These are phyloP conservation scores for Penstemon eatonii DNA, from an alignment of 257 asterid genomes.

Conservation along the genomic window DNA sequence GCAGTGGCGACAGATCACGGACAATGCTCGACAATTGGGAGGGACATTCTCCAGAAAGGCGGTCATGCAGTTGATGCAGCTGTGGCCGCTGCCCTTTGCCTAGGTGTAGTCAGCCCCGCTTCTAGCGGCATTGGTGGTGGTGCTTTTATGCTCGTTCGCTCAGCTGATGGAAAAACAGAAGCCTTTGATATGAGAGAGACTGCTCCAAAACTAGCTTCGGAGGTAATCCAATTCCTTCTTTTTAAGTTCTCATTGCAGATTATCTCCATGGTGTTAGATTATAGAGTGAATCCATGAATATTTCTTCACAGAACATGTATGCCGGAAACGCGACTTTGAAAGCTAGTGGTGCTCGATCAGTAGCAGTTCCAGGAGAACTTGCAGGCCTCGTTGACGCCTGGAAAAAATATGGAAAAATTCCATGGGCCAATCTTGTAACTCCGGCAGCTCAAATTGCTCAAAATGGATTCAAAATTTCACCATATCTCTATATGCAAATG, in stretches of 20 bases:
- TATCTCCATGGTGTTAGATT: no score
- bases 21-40: constrained; percentile 58
- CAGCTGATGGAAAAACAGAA: constrained; percentile 37
- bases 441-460: constrained; percentile 58
- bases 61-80: constrained; percentile 86
- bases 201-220: constrained; percentile 53
- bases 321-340: constrained; percentile 39
- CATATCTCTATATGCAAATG: constrained; percentile 61
- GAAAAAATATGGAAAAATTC: constrained; percentile 50
- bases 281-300: background rate
- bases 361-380: constrained; percentile 77
- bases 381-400: constrained; percentile 64
- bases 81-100: constrained; percentile 68
- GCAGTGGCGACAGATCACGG: constrained; percentile 68
- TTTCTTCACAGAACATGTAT: constrained; percentile 52
- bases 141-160: constrained; percentile 60
- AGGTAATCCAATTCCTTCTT: constrained; percentile 27
- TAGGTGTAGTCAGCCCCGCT: constrained; percentile 71
- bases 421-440: constrained; percentile 57
- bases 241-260: background rate
- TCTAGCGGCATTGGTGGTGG: constrained; percentile 88
- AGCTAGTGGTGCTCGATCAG: constrained; percentile 50
- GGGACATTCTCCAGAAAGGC: constrained; percentile 47
- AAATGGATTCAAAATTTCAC: constrained; percentile 55
- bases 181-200: constrained; percentile 76